These are phyloP conservation scores for Fusarium nurragi DNA, from an alignment of 2,329 filamentous ascomycete species.

Conservation along the genomic window DNA sequence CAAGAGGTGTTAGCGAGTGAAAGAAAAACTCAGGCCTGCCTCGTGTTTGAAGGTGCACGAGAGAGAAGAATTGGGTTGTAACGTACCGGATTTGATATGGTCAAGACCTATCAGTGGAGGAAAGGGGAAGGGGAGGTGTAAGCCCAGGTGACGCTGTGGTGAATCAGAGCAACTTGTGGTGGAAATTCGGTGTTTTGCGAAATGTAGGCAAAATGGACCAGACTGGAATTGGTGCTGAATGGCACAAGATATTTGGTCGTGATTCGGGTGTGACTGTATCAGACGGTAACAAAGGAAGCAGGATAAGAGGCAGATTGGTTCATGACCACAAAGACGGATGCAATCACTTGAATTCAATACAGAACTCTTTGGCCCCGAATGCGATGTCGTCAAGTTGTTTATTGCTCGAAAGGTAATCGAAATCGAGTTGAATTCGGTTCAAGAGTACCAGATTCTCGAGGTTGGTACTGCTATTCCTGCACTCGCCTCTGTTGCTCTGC, in stretches of 20 bases:
- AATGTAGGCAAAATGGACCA: conserved; percentile 21
- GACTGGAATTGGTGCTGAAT: conserved; percentile 25
- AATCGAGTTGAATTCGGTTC: neutral
- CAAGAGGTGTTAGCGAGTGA: conserved; percentile 38
- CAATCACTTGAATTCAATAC: neutral
- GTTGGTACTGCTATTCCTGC: conserved; percentile 8
- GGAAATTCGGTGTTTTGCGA: conserved; percentile 29
- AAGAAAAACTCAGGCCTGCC: conserved; percentile 5
- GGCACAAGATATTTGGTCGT: conserved; percentile 10
- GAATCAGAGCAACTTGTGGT: conserved; percentile 34
- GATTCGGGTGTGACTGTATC: conserved; percentile 37
- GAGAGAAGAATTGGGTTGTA: conserved; percentile 12
- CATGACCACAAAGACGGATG: conserved; percentile 23
- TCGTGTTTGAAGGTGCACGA: conserved; percentile 21
- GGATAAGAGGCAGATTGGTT: conserved; percentile 4
- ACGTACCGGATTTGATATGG: conserved; percentile 33
- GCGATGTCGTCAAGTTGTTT: neutral
- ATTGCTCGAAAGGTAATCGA: neutral
- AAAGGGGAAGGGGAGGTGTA: conserved; percentile 18
- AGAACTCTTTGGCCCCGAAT: neutral
- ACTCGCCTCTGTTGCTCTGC: neutral
- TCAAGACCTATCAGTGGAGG: conserved; percentile 4
- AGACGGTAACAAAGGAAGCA: conserved; percentile 25
- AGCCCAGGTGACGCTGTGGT: conserved; percentile 23
- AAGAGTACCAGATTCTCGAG: neutral